Evolutionary conservation across 768 basidiomycete species (phyloP), one percentile per base, ranked within the genome.

Genomic region (Lanmaoa rubissima): DNA sequence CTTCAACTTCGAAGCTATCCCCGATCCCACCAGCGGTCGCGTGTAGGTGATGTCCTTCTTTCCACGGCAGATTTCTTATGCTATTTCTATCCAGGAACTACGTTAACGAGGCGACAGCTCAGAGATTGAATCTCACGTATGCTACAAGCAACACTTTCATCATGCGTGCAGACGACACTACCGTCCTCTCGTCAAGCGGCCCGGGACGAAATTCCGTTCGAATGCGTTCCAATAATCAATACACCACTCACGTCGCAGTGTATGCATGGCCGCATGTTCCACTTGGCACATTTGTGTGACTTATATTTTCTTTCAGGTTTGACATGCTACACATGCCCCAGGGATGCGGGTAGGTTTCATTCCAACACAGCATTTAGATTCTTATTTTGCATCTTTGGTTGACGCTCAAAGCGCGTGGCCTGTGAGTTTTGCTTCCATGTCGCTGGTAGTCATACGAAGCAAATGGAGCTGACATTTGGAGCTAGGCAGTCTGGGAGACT

Each of bases 201-300:
- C 67, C 69, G 1, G 75, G 75, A 41, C 65, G 76, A 19, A 70
- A 77, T 53, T 76, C 74, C 11, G 68, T 77, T 51, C 62, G 75
- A 14, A 74, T 76, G 26, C 61, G 62, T 49, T 62, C 67, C 1
- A 66, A 68, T 24, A 61, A 64, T 14, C 60, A 68, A 28, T 76
- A 72, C 50, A 68, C 65, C 14, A 68, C 69, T 13, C 71, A 76
- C 19, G 73, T 76, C 19, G 69, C 67, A 21, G 67, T 76, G 63
- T 70, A 64, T 2, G 72, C 43, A 57, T 43, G 32, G 28, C n/a
- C 16, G 16, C n/a, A 2, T 52, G 11, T 45, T 47, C n/a, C 7
- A 5, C 31, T 43, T 21, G 28, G 12, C 6, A n/a, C 11, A 3
- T 38, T 41, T 21, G 28, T 38, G 35, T 51, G 43, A 48, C 46